Percentiles rank a stretch among this genome's conserved stretches.
Conservation (phyloP, 106 monocot genomes). For the Apostasia shenzhenica region DNA sequence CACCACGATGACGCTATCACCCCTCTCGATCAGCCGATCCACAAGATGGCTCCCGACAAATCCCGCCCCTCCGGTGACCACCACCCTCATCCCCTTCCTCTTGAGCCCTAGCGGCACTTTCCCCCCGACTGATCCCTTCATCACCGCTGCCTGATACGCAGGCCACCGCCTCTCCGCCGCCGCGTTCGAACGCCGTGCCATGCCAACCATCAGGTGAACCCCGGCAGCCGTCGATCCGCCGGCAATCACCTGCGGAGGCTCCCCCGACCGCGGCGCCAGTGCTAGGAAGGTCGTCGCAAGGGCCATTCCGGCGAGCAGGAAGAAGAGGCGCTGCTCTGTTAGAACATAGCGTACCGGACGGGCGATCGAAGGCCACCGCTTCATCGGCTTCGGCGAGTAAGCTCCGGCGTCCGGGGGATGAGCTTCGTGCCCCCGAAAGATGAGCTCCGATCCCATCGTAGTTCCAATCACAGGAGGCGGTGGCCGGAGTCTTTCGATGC, state of each 20-base stretch:
- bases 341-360: constrained; percentile 37
- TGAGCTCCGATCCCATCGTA: constrained; percentile 47
- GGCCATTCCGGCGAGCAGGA: constrained; percentile 55
- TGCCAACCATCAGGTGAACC: background rate
- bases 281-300: constrained; percentile 45
- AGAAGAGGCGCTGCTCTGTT: constrained; percentile 59
- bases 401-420: constrained; percentile 1
- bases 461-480: background rate
- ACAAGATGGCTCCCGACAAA: constrained; percentile 87
- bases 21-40: constrained; percentile 63
- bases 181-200: background rate
- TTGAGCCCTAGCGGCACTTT: constrained; percentile 68
- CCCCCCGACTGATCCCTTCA: constrained; percentile 25
- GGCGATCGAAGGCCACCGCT: constrained; percentile 25
- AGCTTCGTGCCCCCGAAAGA: constrained; percentile 37
- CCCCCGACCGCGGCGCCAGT: constrained; percentile 36
- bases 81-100: constrained; percentile 53
- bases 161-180: constrained; percentile 1
- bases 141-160: constrained; percentile 1
- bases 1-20: constrained; percentile 81
- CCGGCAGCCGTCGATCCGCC: constrained; percentile 1
- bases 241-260: constrained; percentile 4
- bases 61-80: constrained; percentile 86
- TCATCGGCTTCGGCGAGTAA: constrained; percentile 52
- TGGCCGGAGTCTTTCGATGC: too few species aligned